These are phyloP conservation scores for Gentiana dahurica DNA, from an alignment of 257 asterid species.

Conservation along the genomic window DNA sequence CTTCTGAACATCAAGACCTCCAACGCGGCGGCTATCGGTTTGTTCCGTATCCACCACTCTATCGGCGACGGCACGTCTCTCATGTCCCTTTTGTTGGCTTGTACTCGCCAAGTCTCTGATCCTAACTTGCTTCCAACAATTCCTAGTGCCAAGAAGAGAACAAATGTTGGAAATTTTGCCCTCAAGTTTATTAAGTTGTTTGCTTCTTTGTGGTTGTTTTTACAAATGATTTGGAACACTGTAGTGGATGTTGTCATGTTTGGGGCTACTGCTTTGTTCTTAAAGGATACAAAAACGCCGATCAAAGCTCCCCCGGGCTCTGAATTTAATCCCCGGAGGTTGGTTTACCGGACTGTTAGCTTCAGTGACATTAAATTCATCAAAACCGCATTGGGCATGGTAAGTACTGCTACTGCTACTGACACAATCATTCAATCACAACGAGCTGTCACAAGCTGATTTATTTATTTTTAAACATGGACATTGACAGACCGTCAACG, in stretches of 20 bases:
- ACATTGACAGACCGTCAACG: constrained; percentile 25
- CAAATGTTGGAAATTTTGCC: too few species aligned
- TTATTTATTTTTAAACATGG: not conserved
- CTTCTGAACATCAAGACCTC: constrained; percentile 20
- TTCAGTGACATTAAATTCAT: constrained; percentile 21
- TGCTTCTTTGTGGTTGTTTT: constrained; percentile 6
- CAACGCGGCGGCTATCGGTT: constrained; percentile 11
- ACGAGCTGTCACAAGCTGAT: too few species aligned
- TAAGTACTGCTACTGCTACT: not conserved
- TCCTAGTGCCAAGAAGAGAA: constrained; percentile 8
- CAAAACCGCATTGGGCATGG: constrained; percentile 19
- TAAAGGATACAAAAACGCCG: constrained; percentile 26
- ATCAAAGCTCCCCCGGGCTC: constrained; percentile 18
- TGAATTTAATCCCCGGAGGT: constrained; percentile 15
- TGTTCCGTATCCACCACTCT: constrained; percentile 31
- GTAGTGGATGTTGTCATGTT: constrained; percentile 18
- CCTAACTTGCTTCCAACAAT: constrained; percentile 17
- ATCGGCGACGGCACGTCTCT: constrained; percentile 30
- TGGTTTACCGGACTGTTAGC: constrained; percentile 16
- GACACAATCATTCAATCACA: not conserved
- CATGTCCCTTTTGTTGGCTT: constrained; percentile 22
- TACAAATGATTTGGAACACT: constrained; percentile 15
- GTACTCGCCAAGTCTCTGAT: constrained; percentile 22
- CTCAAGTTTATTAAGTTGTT: not conserved
- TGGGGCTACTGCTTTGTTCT: constrained; percentile 19